Evolutionary conservation across 208 protist species (phyloP), one percentile per base, ranked within the genome.

Genomic region (Leishmania mexicana): DNA sequence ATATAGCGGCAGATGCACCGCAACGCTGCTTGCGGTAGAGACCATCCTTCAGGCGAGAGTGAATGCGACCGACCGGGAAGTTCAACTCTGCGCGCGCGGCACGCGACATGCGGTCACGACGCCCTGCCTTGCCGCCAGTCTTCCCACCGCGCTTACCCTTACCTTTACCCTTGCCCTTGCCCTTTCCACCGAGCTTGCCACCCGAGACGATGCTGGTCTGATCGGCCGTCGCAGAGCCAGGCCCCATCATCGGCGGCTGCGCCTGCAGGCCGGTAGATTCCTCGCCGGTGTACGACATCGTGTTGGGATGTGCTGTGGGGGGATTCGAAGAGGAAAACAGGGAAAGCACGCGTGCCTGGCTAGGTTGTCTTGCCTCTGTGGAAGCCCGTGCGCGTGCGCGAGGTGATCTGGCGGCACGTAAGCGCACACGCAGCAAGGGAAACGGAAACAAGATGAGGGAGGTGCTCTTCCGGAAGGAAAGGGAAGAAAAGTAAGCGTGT

Each of bases 1-100:
- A 99, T 75, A 99, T 99, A 17, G 99, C 98, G 0, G 99, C 98
- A 10, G 97, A 99, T 47, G 98, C 98, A 54, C 98, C 98, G 68
- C 99, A 99, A 75, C 99, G 97, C 81, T 98, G 96, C 75, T 98
- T 96, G 85, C 93, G 92, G 80, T 96, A 94, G 60, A 99, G 95
- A 28, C 98, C 91, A 68, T 98, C 88, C 94, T 99, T 99, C 75
- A 99, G 90, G 72, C 98, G 94, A n/a, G 98, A 94, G 92, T 99
- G 99, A 79, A 99, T 99, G 88, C 99, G 95, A 76, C 99, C 99
- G 31, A 99, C 99, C 40, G 99, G 99, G 86, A 98, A 99, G 86
- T 98, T 95, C 51, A 99, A 87, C 60, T 98, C 96, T 4, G 98
- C 97, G 24, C 95, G 92, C 1, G 88, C 90, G 47, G 96, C 95